These are phyloP conservation scores for Schoenoplectus tabernaemontani DNA, from an alignment of 202 grass and related monocot genomes.

Conservation along the genomic window DNA sequence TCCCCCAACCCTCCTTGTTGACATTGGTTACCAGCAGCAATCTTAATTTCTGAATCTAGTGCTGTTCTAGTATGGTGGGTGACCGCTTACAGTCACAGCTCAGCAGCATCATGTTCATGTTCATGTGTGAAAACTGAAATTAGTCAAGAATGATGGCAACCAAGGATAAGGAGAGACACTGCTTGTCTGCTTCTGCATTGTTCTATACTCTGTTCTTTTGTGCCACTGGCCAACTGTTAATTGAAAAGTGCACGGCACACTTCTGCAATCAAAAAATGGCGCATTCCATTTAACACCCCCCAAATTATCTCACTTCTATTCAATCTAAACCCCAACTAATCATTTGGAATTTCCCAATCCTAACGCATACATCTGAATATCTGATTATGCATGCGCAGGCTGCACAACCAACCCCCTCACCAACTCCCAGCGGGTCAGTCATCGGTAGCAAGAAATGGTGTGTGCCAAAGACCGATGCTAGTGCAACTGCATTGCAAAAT, in stretches of 20 bases:
- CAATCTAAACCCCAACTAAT: neutral
- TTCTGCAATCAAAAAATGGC: neutral
- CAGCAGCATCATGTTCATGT: too few species aligned
- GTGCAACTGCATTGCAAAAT: conserved; percentile 33
- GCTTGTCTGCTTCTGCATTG: too few species aligned
- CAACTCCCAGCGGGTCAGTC: conserved; percentile 2
- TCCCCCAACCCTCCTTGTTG: too few species aligned
- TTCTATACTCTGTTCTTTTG: too few species aligned
- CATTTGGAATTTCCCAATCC: neutral
- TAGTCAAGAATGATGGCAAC: too few species aligned
- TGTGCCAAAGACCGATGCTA: conserved; percentile 32
- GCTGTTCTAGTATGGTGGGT: too few species aligned
- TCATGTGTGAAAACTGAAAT: too few species aligned
- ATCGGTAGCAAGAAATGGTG: conserved; percentile 49
- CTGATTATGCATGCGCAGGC: conserved; percentile 22
- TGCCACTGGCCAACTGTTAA: neutral
- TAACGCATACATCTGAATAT: too few species aligned
- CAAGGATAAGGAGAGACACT: too few species aligned
- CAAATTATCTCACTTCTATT: neutral
- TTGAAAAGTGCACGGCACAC: neutral
- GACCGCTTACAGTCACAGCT: too few species aligned
- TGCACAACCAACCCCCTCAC: conserved; percentile 20
- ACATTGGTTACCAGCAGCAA: too few species aligned
- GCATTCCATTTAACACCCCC: neutral
- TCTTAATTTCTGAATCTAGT: too few species aligned